Evolutionary conservation across 352 stramenopile genomes (phyloP).

Genomic region (Pythium biforme): DNA sequence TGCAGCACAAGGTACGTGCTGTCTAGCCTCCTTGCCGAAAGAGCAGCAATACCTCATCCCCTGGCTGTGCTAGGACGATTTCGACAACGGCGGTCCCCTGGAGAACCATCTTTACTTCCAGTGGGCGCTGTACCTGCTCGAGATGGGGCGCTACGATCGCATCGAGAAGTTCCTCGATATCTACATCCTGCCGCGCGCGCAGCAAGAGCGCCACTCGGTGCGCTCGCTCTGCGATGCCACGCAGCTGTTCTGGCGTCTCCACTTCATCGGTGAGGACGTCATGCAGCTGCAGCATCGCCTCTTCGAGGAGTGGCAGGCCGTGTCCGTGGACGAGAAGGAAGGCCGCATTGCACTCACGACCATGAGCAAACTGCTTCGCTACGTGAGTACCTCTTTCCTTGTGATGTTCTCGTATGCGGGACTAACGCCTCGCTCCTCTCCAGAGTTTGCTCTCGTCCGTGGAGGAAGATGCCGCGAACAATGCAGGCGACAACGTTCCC

Average conservation of each 20-base stretch:
- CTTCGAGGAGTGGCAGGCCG: conserved; percentile 45
- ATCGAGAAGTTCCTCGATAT: conserved; percentile 80
- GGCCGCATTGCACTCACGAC: conserved; percentile 40
- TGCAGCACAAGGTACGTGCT: conserved; percentile 57
- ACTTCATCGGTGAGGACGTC: conserved; percentile 68
- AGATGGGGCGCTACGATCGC: conserved; percentile 79
- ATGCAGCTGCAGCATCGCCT: conserved; percentile 57
- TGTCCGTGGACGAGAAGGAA: conserved; percentile 32
- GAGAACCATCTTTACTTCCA: conserved; percentile 81
- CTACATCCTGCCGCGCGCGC: conserved; percentile 54
- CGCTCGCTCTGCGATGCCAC: conserved; percentile 67
- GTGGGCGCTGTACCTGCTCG: conserved; percentile 78
- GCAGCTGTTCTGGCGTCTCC: conserved; percentile 83
- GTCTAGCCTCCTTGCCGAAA: no score
- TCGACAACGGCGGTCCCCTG: conserved; percentile 72
- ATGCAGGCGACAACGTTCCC: conserved; percentile 26
- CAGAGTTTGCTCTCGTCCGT: conserved; percentile 66
- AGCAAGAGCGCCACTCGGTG: conserved; percentile 50
- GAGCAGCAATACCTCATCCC: no score
- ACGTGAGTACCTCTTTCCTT: conserved; percentile 51
- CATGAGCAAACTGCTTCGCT: conserved; percentile 49
- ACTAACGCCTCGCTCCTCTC: not conserved
- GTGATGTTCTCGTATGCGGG: not conserved
- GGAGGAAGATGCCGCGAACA: conserved; percentile 35
- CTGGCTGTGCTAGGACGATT: conserved; percentile 39